Conservation (phyloP, 805 yeast genomes). For the Lipomyces yamanashiensis region DNA sequence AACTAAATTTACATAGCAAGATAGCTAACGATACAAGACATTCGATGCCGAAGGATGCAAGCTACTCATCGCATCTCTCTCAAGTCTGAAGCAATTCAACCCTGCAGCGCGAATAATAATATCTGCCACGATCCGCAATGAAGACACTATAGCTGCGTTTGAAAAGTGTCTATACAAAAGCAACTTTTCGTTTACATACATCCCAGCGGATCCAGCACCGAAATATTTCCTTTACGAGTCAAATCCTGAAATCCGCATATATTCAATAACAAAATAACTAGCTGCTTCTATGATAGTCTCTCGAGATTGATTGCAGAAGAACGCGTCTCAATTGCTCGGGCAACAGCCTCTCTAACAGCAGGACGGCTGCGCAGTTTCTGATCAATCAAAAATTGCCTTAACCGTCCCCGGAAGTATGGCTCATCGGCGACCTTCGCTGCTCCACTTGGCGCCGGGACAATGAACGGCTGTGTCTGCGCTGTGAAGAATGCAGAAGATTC, state of each 20-base stretch:
- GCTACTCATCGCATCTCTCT: constrained; percentile 49
- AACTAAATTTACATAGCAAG: not conserved
- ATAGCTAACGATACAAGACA: constrained; percentile 47
- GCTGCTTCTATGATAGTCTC: not conserved
- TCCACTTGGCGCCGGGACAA: constrained; percentile 22
- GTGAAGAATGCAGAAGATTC: constrained; percentile 15
- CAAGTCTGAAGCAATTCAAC: constrained; percentile 35
- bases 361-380: constrained; percentile 17
- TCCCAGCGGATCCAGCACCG: constrained; percentile 14
- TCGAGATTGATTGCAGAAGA: not conserved
- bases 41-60: constrained; percentile 71
- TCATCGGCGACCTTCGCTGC: constrained; percentile 8
- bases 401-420: constrained; percentile 34
- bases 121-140: constrained; percentile 78
- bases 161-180: constrained; percentile 44
- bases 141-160: constrained; percentile 54
- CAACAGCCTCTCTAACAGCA: constrained; percentile 19
- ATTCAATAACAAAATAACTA: constrained; percentile 5
- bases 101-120: constrained; percentile 48
- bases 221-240: constrained; percentile 22
- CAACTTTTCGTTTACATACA: constrained; percentile 30
- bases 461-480: constrained; percentile 25
- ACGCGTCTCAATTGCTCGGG: not conserved
- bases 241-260: constrained; percentile 20
- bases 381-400: constrained; percentile 27